Evolutionary conservation across 495 filamentous ascomycete genomes (phyloP).

Genomic region (Penicillium herquei): DNA sequence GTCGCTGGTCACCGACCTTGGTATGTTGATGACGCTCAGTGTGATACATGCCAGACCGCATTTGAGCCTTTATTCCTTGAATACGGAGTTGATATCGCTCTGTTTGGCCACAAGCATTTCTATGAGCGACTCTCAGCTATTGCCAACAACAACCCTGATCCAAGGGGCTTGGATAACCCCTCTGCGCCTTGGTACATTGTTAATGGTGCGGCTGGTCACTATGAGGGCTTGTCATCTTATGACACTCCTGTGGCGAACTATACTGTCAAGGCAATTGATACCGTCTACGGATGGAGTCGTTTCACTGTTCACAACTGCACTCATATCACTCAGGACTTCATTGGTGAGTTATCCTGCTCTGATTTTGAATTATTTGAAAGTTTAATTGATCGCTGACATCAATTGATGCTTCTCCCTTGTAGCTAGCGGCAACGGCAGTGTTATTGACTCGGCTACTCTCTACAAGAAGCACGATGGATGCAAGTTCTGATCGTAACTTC

Average conservation of each 20-base stretch:
- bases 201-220: conserved; percentile 34
- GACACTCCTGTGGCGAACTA: neutral
- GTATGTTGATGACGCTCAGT: conserved; percentile 44
- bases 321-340: conserved; percentile 8
- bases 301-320: conserved; percentile 13
- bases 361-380: neutral
- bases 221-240: conserved; percentile 22
- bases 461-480: conserved; percentile 6
- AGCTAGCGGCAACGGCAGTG: conserved; percentile 4
- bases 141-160: conserved; percentile 27
- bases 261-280: neutral
- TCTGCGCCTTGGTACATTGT: conserved; percentile 46
- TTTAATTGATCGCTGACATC: neutral
- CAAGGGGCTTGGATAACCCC: conserved; percentile 40
- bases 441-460: conserved; percentile 10
- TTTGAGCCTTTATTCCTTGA: conserved; percentile 52
- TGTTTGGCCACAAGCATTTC: conserved; percentile 52
- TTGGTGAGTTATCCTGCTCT: neutral
- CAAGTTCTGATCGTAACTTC: neutral
- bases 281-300: conserved; percentile 8
- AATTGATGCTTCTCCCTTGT: neutral
- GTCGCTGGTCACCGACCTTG: conserved; percentile 51
- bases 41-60: conserved; percentile 42
- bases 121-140: conserved; percentile 36
- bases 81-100: conserved; percentile 52